A percentile compares a stretch with the other conserved stretches of the same genome.
Conservation (phyloP, 139 green algal genomes). For the Raphidocelis subcapitata region DNA sequence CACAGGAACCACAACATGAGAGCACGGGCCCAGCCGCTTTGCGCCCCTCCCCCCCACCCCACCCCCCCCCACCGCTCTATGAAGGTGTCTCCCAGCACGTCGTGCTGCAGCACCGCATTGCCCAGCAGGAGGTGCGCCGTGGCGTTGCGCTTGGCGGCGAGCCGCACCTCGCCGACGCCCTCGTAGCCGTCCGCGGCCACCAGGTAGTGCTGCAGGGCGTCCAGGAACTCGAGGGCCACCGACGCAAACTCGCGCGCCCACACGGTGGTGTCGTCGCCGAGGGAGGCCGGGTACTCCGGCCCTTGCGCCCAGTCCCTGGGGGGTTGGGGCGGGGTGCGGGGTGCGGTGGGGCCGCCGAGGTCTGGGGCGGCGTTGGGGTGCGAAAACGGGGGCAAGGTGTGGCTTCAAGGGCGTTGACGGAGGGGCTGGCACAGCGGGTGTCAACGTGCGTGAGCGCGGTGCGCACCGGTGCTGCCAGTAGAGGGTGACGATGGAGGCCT, state of each 20-base stretch:
- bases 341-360: no score
- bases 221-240: constrained; percentile 3
- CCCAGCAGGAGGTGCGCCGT: constrained; percentile 6
- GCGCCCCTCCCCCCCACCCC: no score
- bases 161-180: constrained; percentile 10
- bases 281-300: not conserved
- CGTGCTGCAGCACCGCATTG: not conserved
- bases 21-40: no score
- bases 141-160: constrained; percentile 4
- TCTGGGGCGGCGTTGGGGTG: no score
- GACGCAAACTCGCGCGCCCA: constrained; percentile 19
- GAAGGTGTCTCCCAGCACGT: no score
- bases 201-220: constrained; percentile 7
- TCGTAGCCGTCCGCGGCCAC: constrained; percentile 5
- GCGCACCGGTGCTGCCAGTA: constrained; percentile 12
- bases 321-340: no score
- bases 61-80: no score
- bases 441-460: no score
- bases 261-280: constrained; percentile 8
- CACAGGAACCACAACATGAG: no score
- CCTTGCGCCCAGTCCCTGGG: not conserved
- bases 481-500: constrained; percentile 6
- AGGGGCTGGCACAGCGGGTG: no score
- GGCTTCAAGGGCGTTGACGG: no score
- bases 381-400: no score